phyloP scores from a whole-genome alignment of 75 land plant genomes.

The Pinus taeda region DNA sequence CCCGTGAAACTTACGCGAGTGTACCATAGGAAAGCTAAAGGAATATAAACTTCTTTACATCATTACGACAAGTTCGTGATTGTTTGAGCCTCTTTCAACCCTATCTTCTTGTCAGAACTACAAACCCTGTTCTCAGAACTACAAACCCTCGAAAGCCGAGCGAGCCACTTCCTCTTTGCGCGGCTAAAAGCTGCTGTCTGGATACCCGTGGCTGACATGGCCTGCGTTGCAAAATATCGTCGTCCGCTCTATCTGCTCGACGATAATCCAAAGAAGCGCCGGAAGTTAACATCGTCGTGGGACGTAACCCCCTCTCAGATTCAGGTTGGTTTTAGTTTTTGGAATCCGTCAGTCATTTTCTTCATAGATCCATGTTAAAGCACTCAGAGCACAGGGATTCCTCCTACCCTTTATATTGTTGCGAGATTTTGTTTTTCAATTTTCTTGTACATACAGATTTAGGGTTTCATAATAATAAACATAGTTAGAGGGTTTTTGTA shows the following conservation, averaged over 20 bases:
- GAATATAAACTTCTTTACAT: too few species aligned
- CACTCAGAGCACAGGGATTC: neutral
- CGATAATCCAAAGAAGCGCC: slow-evolving; percentile 1
- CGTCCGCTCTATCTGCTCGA: neutral
- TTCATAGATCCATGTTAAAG: neutral
- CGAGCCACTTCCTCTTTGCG: too few species aligned
- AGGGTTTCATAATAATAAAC: slow-evolving; percentile 56
- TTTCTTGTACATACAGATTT: neutral
- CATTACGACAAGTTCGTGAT: too few species aligned
- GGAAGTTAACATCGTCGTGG: neutral
- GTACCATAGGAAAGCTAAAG: too few species aligned
- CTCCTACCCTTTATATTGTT: neutral
- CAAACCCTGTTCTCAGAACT: too few species aligned
- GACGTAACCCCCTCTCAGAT: neutral
- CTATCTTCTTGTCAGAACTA: too few species aligned
- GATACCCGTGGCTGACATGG: too few species aligned
- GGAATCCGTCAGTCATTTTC: neutral
- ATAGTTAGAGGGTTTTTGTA: slow-evolving; percentile 47
- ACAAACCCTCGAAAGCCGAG: too few species aligned
- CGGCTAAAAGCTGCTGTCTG: too few species aligned
- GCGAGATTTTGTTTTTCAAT: neutral
- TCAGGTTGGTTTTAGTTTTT: neutral
- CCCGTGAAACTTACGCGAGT: too few species aligned
- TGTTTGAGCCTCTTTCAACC: too few species aligned
- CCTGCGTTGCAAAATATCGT: too few species aligned